phyloP scores from a whole-genome alignment of 495 filamentous ascomycete genomes.

The Tuber brumale region DNA sequence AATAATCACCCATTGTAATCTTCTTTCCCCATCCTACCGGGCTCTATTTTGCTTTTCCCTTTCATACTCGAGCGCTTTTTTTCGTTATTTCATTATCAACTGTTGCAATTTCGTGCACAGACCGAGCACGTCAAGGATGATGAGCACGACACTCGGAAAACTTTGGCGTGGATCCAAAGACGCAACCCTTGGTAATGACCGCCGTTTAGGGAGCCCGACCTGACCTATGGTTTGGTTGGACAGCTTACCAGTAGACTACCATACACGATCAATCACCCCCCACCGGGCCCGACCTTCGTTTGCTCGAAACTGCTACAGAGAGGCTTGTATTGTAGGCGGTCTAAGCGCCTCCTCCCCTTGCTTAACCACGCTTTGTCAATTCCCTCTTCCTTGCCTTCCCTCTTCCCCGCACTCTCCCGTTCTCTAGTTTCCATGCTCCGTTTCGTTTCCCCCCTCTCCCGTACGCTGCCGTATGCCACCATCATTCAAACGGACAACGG shows the following conservation, averaged over 20 bases:
- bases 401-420: not conserved
- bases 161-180: slow-evolving; percentile 7
- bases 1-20: slow-evolving; percentile 4
- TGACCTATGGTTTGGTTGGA: not conserved
- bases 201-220: not conserved
- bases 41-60: slow-evolving; percentile 27
- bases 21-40: slow-evolving; percentile 26
- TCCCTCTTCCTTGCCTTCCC: slow-evolving; percentile 2
- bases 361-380: slow-evolving; percentile 5
- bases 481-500: slow-evolving; percentile 4
- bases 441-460: not conserved
- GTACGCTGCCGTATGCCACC: not conserved
- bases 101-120: slow-evolving; percentile 23
- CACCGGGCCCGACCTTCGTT: not conserved
- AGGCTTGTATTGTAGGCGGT: slow-evolving; percentile 1
- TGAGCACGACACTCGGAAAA: slow-evolving; percentile 26
- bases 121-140: slow-evolving; percentile 39
- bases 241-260: not conserved
- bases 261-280: not conserved
- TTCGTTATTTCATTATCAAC: not conserved
- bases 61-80: slow-evolving; percentile 30
- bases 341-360: slow-evolving; percentile 1
- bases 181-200: slow-evolving; percentile 32
- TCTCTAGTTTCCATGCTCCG: slow-evolving; percentile 5
- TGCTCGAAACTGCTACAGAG: not conserved